Conservation (phyloP, 1,139 yeast species). For the Blastobotrys indianensis region DNA sequence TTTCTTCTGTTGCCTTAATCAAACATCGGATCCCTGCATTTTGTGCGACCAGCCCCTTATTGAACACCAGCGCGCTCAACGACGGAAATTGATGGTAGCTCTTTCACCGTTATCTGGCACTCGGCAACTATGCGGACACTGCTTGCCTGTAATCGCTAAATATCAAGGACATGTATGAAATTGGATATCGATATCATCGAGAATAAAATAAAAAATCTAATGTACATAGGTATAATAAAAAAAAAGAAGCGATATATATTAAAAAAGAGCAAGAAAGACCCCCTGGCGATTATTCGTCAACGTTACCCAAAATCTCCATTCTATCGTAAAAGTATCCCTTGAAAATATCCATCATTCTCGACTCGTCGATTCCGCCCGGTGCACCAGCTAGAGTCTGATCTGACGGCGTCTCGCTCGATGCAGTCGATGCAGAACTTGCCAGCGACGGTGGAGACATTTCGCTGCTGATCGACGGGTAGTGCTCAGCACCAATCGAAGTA, state of each 20-base stretch:
- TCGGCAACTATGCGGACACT: too few species aligned
- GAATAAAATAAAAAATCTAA: neutral
- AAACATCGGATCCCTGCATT: too few species aligned
- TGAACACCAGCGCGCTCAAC: too few species aligned
- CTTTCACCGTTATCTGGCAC: too few species aligned
- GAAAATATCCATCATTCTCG: constrained; percentile 19
- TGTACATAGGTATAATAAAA: neutral
- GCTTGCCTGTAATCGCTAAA: too few species aligned
- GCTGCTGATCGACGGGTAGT: constrained; percentile 19
- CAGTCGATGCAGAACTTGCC: constrained; percentile 11
- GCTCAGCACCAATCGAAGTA: constrained; percentile 18
- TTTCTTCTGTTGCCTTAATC: too few species aligned
- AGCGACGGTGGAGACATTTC: constrained; percentile 11
- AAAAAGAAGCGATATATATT: neutral
- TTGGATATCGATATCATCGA: too few species aligned
- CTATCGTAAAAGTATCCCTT: constrained; percentile 27
- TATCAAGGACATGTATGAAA: too few species aligned
- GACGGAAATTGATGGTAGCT: too few species aligned
- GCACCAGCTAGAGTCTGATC: constrained; percentile 2
- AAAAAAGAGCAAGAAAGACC: neutral
- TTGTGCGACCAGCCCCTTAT: too few species aligned
- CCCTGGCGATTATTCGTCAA: too few species aligned
- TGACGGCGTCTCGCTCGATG: constrained; percentile 11
- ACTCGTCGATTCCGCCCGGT: neutral
- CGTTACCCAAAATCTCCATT: constrained; percentile 24